These are phyloP conservation scores for Cyanodermella asteris DNA, from an alignment of 2,329 filamentous ascomycete genomes.

Conservation along the genomic window DNA sequence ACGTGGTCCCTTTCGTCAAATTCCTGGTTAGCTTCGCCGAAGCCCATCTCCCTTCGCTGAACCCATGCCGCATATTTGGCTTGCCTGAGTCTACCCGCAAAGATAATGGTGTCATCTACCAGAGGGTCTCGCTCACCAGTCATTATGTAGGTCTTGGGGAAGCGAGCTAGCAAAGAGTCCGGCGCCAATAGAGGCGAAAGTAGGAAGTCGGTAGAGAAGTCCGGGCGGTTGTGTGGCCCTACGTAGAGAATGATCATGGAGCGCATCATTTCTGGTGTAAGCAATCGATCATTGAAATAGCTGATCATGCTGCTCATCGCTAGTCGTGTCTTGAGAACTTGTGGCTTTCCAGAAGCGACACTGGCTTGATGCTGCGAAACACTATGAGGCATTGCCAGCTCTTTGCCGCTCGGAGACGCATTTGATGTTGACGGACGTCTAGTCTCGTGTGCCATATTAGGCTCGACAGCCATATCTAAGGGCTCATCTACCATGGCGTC, in stretches of 20 bases:
- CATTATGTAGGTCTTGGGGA: conserved; percentile 83
- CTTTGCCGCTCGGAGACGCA: no score
- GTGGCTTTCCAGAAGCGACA: conserved; percentile 18
- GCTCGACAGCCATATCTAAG: no score
- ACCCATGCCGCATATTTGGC: conserved; percentile 42
- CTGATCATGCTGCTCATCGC: conserved; percentile 95
- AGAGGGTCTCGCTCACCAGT: conserved; percentile 89
- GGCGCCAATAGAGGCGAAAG: conserved; percentile 80
- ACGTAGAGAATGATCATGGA: conserved; percentile 98
- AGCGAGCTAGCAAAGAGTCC: conserved; percentile 58
- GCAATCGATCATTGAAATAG: conserved; percentile 86
- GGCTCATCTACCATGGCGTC: no score
- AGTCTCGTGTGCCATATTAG: no score
- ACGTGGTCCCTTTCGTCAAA: conserved; percentile 57
- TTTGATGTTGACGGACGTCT: no score
- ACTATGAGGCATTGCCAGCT: conserved; percentile 11
- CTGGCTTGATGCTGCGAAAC: conserved; percentile 16
- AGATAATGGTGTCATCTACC: conserved; percentile 92
- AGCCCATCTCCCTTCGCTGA: conserved; percentile 32
- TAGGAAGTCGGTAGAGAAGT: conserved; percentile 79
- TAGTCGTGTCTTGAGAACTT: conserved; percentile 53
- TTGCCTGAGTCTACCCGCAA: conserved; percentile 68
- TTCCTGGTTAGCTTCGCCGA: conserved; percentile 27
- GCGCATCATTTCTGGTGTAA: conserved; percentile 95
- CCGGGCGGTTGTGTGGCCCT: conserved; percentile 75